Base-by-base conservation (phyloP, 768 basidiomycete genomes). In the Lactifluus pinguis region DNA sequence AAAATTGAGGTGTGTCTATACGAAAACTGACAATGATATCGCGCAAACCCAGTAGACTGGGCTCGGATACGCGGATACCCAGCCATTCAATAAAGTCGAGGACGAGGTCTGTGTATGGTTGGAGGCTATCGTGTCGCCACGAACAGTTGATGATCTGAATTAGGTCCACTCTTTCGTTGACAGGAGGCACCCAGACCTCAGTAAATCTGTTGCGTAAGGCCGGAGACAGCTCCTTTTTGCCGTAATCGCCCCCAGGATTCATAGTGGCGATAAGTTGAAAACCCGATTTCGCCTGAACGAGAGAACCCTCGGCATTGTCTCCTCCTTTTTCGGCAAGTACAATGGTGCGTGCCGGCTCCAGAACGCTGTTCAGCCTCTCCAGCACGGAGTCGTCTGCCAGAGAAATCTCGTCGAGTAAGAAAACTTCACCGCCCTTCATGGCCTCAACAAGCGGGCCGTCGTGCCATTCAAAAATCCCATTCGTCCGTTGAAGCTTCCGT, bases 201-300 rank as follows among this genome's bases (percentile, higher is more conserved):
- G 97, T 99, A 74, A 99, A 99, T 5, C 97, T 84, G 74, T 98
- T 99, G 19, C 97, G 84, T 42, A 99, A 77, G 0, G 97, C 97
- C 36, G 95, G 95, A 1, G 97, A 98, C 2, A 99, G 76, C 70
- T 99, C 97, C 71, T 98, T 99, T 78, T 99, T 99, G 25, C 97
- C 97, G 68, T 95, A 98, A 69, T 99, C 97, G 14, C 97, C 97
- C 19, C 97, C 97, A 0, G 97, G 97, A 71, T 99, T 99, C 97
- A 99, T 99, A 3, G 97, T 98, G 2, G 97, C 93, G 0, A 98
- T 77, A 41, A 99, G 83, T 70, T 94, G 87, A 79, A 99, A 99
- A 1, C 74, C 74, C 4, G 79, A 74, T 7, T 75, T 70, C 8
- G 93, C 95, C 19, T 73, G 76, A 45, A 98, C 76, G 7, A 79